phyloP scores from a whole-genome alignment of 1,139 yeast species.

The Pneumocystis wakefieldiae region DNA sequence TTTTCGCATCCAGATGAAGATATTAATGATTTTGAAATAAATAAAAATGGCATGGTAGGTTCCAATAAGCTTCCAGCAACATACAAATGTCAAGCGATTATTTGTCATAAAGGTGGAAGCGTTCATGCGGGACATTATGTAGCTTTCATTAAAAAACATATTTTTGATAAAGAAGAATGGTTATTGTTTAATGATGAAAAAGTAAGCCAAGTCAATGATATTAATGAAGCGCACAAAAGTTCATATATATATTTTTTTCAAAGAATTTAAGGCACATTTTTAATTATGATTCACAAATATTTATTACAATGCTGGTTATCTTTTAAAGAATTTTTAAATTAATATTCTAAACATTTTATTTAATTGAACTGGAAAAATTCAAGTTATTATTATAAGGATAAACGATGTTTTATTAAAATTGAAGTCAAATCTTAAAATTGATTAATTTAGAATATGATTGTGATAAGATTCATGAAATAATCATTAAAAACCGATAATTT shows the following conservation, averaged over 20 bases:
- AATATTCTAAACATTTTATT: no score
- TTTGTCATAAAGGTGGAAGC: conserved; percentile 89
- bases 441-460: no score
- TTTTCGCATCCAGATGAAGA: conserved; percentile 57
- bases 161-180: conserved; percentile 42
- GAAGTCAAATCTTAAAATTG: no score
- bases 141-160: conserved; percentile 44
- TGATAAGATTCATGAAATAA: no score
- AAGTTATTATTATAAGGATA: no score
- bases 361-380: no score
- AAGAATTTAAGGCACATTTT: conserved; percentile 2
- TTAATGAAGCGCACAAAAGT: conserved; percentile 44
- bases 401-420: no score
- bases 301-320: no score
- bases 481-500: no score
- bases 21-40: conserved; percentile 20
- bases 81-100: conserved; percentile 51
- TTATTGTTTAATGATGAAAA: conserved; percentile 86
- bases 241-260: conserved; percentile 30
- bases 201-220: conserved; percentile 57
- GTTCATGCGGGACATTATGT: conserved; percentile 96
- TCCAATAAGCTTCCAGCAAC: conserved; percentile 22
- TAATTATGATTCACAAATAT: not conserved
- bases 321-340: no score
- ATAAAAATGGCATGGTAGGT: conserved; percentile 14